Base-by-base conservation (phyloP, 192 early-diverging fungal species). In the Entomortierella parvispora region DNA sequence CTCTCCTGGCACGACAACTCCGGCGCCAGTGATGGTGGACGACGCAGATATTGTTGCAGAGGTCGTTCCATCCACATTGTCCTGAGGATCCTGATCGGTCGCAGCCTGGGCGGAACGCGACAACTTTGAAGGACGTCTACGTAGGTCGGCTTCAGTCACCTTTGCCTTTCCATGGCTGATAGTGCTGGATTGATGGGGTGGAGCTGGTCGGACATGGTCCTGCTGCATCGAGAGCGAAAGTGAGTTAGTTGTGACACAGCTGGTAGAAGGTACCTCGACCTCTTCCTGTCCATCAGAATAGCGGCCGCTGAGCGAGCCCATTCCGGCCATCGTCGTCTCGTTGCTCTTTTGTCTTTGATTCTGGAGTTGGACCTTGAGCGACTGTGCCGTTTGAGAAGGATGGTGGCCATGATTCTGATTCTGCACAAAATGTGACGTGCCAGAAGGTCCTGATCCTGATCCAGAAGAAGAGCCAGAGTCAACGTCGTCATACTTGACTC, bases 281-380 rank as follows among this genome's bases (percentile, higher is more conserved):
- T 77, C 65, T 25, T 77, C 74, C n/a, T 77, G 74, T 23, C 68
- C 74, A 46, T 77, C 74, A 15, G 66, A 77, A 22, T 68, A 52
- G 0, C 74, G 65, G 17, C 74, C 74, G 15, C 37, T 40, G 12
- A 40, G 37, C 7, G 74, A 77, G 14, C 63, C 62, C 55, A 77
- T 64, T 8, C 70, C 70, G 25, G 63, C 74, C 74, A 77, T 77
- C 2, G 74, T 77, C 2, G 74, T 77, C 42, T 77, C 74, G 26
- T 77, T 66, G 56, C 65, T 77, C 53, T 68, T 59, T 65, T 77
- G 58, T 5, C 32, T 53, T 43, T 69, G 37, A 40, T 55, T 32
- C 43, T 68, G 43, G 26, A 56, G 31, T 26, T 65, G 52, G 7
- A 40, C 5, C 37, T 40, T 40, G 37, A 40, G 12, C 5, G 12